Evolutionary conservation across 2,329 filamentous ascomycete species (phyloP), one percentile per base, ranked within the genome.

Genomic region (Colletotrichum sp.): DNA sequence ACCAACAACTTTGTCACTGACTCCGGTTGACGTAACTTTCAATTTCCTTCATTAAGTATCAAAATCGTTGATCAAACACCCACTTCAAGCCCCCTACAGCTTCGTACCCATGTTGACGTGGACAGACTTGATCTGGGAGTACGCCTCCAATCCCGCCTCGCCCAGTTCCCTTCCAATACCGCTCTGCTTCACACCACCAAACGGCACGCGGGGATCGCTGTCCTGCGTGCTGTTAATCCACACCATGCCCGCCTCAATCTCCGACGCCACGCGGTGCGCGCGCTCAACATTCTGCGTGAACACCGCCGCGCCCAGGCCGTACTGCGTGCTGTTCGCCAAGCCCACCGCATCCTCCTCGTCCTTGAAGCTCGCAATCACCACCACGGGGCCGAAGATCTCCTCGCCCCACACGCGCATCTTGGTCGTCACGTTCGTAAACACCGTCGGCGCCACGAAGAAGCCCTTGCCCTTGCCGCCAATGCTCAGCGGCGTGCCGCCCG

Each of bases 271-370:
- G 26, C 85, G 85, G 79, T 89, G 88, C 6, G 87, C 84, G 34
- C 84, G 83, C 72, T 86, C 88, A 68, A 93, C 85, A 79, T 93
- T 89, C 72, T 89, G 85, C 0, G 89, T 93, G 78, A 94, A 94
- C 3, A 94, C 83, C 0, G 92, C 90, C 15, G 89, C 89, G 5
- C 90, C 92, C 0, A 93, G 87, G 3, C 92, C 92, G 79, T 93
- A 93, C 3, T 88, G 89, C 0, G 90, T 90, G 80, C 92, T 83
- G 62, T 89, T 89, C 32, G 87, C 87, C 70, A 88, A 79, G n/a
- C 39, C 69, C 12, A 89, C 79, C 1, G 86, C 87, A 36, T 89
- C 86, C 6, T 82, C 83, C 76, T 88, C 87, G 0, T 83, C 82
- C 78, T 83, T 82, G 80, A 89, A 89, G 18, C 83, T 81, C 13